Evolutionary conservation across 495 filamentous ascomycete species (phyloP), one percentile per base, ranked within the genome.

Genomic region (Penicillium tannophilum): DNA sequence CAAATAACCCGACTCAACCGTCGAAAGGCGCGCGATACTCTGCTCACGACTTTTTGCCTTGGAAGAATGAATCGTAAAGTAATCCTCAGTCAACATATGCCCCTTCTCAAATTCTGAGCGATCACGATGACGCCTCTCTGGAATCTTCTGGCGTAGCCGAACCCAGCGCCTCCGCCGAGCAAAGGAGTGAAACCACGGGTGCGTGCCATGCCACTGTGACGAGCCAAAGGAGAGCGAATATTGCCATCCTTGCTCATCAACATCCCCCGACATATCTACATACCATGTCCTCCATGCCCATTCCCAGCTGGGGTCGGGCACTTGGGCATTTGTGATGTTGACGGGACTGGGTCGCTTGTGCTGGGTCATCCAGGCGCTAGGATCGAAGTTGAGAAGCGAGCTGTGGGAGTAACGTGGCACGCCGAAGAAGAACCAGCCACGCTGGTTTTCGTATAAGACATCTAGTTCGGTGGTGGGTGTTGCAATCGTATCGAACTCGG

Each of bases 251-350:
- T 96, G 91, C 58, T 93, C 88, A 64, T 98, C 95, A 10, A 91
- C 85, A 60, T 90, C 86, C n/a, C 85, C 84, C 8, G 90, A 88
- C 81, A 92, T 91, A 67, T 99, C 93, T 23, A 97, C 86, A 61
- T 90, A 91, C 95, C 95, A 99, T 39, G 87, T 87, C 56, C 88
- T 85, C 95, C 94, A 99, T 5, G 83, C 88, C 94, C 94, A 98
- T 72, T 89, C 84, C 95, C 95, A 99, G 65, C 88, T 90, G 3
- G 95, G 95, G 69, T 98, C 95, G 0, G 95, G 94, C 2, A 95
- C 79, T 69, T 98, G 95, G 1, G 93, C 92, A 58, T 93, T 95
- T 52, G 87, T 84, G 58, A 96, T 95, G 67, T 94, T 84, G 59
- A 95, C 94, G 17, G 90, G 83, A 56, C 88, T 93, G 28, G 88